These are phyloP conservation scores for Talaromyces albobiverticillius DNA, from an alignment of 2,329 filamentous ascomycete genomes.

Conservation along the genomic window DNA sequence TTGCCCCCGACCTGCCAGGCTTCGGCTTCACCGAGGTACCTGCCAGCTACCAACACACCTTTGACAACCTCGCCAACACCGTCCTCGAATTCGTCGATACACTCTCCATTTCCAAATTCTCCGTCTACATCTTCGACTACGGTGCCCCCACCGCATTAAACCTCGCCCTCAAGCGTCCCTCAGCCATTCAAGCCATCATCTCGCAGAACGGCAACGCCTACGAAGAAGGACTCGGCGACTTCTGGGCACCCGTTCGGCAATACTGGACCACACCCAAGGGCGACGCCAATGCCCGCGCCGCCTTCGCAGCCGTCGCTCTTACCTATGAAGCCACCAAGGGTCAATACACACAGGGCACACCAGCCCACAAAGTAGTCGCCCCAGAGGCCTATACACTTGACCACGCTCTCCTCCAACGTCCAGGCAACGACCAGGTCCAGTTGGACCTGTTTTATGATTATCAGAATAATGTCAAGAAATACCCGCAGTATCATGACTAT, in stretches of 20 bases:
- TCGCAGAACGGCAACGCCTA: slow-evolving; percentile 63
- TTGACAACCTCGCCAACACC: slow-evolving; percentile 50
- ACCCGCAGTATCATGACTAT: slow-evolving; percentile 56
- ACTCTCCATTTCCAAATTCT: slow-evolving; percentile 48
- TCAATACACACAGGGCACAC: slow-evolving; percentile 46
- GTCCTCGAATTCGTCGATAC: slow-evolving; percentile 50
- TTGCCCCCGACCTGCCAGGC: slow-evolving; percentile 60
- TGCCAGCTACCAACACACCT: slow-evolving; percentile 51
- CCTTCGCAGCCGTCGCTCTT: slow-evolving; percentile 34
- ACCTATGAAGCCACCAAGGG: slow-evolving; percentile 40
- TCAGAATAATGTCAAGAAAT: slow-evolving; percentile 52
- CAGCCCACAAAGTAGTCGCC: slow-evolving; percentile 33
- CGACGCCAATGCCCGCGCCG: slow-evolving; percentile 32
- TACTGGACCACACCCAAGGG: slow-evolving; percentile 44
- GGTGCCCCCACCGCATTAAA: slow-evolving; percentile 57
- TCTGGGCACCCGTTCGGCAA: slow-evolving; percentile 50
- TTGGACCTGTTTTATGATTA: slow-evolving; percentile 60
- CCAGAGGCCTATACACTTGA: slow-evolving; percentile 53
- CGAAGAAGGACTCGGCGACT: slow-evolving; percentile 51
- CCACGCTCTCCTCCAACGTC: slow-evolving; percentile 49
- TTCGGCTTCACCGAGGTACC: slow-evolving; percentile 57
- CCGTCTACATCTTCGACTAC: slow-evolving; percentile 63
- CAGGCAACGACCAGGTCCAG: slow-evolving; percentile 53
- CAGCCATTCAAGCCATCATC: slow-evolving; percentile 52
- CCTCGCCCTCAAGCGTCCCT: slow-evolving; percentile 50